Conservation (phyloP, 441 rosid species). For the Aquilaria agallochum region DNA sequence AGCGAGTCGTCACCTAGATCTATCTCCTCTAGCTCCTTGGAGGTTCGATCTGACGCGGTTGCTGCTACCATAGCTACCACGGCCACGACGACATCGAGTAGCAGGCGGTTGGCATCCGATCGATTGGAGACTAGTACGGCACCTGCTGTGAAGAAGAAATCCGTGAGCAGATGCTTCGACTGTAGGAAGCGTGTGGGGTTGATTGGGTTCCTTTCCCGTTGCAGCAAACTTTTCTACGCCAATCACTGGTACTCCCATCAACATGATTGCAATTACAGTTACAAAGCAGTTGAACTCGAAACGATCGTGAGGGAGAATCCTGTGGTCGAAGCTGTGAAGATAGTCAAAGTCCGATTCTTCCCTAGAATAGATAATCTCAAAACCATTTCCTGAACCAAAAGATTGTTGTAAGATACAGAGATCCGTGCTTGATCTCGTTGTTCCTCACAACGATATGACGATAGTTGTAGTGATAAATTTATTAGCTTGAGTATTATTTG, state of each 20-base stretch:
- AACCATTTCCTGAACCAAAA: no score
- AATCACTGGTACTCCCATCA: slow-evolving; percentile 94
- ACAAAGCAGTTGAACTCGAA: no score
- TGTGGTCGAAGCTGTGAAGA: no score
- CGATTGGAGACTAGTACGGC: slow-evolving; percentile 24
- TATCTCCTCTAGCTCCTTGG: slow-evolving; percentile 23
- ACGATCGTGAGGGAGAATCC: no score
- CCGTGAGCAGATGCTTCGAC: no score
- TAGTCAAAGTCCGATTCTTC: no score
- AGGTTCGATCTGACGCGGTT: slow-evolving; percentile 6
- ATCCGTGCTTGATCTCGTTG: no score
- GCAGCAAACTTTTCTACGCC: slow-evolving; percentile 27
- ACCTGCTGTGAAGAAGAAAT: slow-evolving; percentile 1
- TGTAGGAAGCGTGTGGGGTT: slow-evolving; percentile 11
- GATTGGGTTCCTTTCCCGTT: slow-evolving; percentile 92
- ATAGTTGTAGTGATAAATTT: no score
- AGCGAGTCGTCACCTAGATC: slow-evolving; percentile 6
- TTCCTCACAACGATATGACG: no score
- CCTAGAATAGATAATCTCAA: no score
- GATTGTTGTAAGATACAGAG: no score
- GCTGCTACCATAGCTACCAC: slow-evolving; percentile 3
- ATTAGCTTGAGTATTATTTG: no score
- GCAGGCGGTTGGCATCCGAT: slow-evolving; percentile 1
- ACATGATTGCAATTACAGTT: slow-evolving; percentile 30
- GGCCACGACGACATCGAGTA: slow-evolving; percentile 4